Conservation (phyloP, 2,329 filamentous ascomycete species). For the Nemania sp. region DNA sequence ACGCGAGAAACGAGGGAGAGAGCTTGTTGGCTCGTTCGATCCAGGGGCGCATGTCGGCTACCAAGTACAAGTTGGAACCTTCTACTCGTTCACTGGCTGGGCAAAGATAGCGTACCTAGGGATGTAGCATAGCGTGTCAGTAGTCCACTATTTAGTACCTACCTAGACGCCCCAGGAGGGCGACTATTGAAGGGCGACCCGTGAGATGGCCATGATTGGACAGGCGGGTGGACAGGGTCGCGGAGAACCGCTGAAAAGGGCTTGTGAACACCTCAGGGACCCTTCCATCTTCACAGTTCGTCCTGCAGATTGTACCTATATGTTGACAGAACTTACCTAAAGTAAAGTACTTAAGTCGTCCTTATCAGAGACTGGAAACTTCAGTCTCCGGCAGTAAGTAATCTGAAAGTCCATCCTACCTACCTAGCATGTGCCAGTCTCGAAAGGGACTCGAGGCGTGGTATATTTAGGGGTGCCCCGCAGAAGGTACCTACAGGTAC, state of each 20-base stretch:
- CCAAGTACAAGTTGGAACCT: background rate
- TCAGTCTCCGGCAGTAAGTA: too few relatives aligned
- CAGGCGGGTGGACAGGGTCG: background rate
- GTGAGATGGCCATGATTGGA: background rate
- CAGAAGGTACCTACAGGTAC: too few relatives aligned
- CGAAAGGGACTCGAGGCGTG: too few relatives aligned
- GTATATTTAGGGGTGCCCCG: too few relatives aligned
- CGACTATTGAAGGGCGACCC: background rate
- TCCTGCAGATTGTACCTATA: background rate
- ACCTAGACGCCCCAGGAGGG: background rate
- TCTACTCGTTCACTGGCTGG: background rate
- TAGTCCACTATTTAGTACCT: background rate
- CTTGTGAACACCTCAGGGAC: too few relatives aligned
- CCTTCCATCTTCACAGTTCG: too few relatives aligned
- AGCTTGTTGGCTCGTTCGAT: slow-evolving; percentile 16
- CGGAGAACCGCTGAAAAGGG: background rate
- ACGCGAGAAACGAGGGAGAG: background rate
- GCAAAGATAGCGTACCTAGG: slow-evolving; percentile 12
- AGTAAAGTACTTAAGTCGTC: too few relatives aligned
- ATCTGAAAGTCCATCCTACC: too few relatives aligned
- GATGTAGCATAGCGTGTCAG: background rate
- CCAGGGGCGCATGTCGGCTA: slow-evolving; percentile 4
- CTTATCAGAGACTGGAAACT: too few relatives aligned
- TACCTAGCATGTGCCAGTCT: too few relatives aligned
- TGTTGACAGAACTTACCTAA: too few relatives aligned